phyloP scores from a whole-genome alignment of 2,329 filamentous ascomycete species.

The Sporothrix globosa region DNA sequence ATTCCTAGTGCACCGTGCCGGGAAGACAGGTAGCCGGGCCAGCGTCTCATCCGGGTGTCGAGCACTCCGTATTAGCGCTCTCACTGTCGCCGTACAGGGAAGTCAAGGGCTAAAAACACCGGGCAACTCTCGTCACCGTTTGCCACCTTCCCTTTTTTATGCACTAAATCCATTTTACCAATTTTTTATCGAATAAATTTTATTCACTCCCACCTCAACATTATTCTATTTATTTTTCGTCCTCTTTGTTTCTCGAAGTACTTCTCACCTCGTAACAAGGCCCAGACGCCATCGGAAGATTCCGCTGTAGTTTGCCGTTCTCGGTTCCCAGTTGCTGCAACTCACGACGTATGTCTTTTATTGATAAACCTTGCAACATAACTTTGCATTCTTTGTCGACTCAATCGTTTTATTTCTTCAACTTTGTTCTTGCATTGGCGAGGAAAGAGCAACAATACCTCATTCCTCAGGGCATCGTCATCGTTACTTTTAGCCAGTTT shows the following conservation, averaged over 20 bases:
- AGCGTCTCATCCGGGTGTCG: constrained; percentile 6
- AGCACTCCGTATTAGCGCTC: not conserved
- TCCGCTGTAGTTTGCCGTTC: constrained; percentile 3
- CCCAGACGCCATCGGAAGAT: constrained; percentile 9
- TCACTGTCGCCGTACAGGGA: constrained; percentile 6
- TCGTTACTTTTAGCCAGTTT: constrained; percentile 13
- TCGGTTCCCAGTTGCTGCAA: not conserved
- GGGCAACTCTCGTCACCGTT: not conserved
- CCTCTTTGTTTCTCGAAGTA: constrained; percentile 17
- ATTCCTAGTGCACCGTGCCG: not conserved
- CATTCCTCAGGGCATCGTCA: constrained; percentile 7
- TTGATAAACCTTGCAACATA: not conserved
- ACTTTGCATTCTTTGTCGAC: not conserved
- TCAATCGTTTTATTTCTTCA: not conserved
- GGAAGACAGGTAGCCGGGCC: constrained; percentile 5
- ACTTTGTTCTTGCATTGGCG: not conserved
- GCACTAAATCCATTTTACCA: not conserved
- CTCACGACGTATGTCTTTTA: not conserved
- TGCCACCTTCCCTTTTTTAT: not conserved
- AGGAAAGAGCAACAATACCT: constrained; percentile 15
- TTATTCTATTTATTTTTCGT: constrained; percentile 23
- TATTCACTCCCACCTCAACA: not conserved
- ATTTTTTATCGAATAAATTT: constrained; percentile 18
- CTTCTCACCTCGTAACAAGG: constrained; percentile 4
- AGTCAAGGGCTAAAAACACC: not conserved